Evolutionary conservation across 2,329 filamentous ascomycete genomes (phyloP), one percentile per base, ranked within the genome.

Genomic region (Cordyceps cateniannulata): DNA sequence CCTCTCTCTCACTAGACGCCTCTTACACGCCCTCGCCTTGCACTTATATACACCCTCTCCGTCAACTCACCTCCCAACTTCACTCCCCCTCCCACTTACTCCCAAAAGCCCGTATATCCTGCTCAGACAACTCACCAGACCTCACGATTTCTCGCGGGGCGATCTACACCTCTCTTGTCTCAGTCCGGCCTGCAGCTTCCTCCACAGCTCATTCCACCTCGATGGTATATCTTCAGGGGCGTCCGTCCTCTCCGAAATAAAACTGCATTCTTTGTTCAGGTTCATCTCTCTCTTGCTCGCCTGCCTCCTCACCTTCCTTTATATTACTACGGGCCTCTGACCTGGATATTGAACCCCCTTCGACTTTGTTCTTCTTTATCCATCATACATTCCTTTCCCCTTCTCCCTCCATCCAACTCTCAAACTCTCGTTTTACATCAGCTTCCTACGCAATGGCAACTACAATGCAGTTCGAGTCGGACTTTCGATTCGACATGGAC

Each of bases 201-300:
- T 70, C 69, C 63, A 64, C 66, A 63, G 63, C 66, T 66, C 73
- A 75, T 75, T 76, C 72, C 72, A 69, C 65, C 66, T 70, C 68
- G 63, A 66, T 66, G 66, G 66, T 77, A 76, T 76, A 77, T 75
- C 73, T 77, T 76, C 68, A 72, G 67, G 66, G 68, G 67, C 66
- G 68, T 71, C 72, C 72, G 67, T 72, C 72, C 64, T 69, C 65
- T 66, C 66, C 62, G 14, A 66, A 63, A 45, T 38, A 45, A 59
- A 60, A 62, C 20, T 48, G 40, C 42, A 52, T 59, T 56, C 49
- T 59, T 35, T 51, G 51, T 24, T 38, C 61, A 60, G 56, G 50
- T 59, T 44, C 57, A 25, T 56, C 62, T 53, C 47, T 55, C 49
- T 54, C 52, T 55, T 38, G n/a, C 47, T 56, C 35, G 61, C 35